Percentiles rank a stretch among this genome's conserved stretches.
Evolutionary conservation across 371 early-diverging fungal species (phyloP).

Genomic region (Haplosporangium sp.): DNA sequence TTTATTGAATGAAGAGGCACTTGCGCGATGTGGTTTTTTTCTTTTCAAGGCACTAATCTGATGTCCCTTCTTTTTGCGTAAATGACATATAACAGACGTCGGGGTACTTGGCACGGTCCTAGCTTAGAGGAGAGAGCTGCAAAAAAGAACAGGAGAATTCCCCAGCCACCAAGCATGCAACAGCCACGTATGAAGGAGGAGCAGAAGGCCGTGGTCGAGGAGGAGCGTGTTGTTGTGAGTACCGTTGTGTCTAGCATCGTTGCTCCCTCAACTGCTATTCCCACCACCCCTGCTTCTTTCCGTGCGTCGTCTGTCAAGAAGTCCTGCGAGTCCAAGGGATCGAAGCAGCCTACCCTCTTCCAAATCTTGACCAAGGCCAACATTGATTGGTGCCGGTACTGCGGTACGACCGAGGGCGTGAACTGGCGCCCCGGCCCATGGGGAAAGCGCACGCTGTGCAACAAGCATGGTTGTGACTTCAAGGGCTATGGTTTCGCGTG

Average conservation of each 20-base stretch:
- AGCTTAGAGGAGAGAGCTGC: constrained; percentile 29
- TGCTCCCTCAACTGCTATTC: neutral
- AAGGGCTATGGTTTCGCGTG: constrained; percentile 94
- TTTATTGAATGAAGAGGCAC: neutral
- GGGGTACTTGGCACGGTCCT: constrained; percentile 55
- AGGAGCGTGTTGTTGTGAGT: neutral
- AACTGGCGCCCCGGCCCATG: constrained; percentile 96
- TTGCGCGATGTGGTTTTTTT: constrained; percentile 7
- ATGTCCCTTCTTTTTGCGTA: neutral
- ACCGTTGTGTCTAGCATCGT: neutral
- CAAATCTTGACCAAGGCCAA: constrained; percentile 72
- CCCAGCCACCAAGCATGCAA: neutral
- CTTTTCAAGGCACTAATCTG: too few relatives aligned
- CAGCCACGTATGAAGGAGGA: neutral
- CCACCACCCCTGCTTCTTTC: constrained; percentile 5
- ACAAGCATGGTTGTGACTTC: constrained; percentile 95
- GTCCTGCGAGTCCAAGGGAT: constrained; percentile 15
- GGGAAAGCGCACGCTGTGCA: constrained; percentile 95
- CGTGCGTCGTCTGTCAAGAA: too few relatives aligned
- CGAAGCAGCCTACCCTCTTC: constrained; percentile 67
- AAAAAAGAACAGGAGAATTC: constrained; percentile 8
- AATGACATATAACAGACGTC: constrained; percentile 25
- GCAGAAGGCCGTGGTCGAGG: neutral
- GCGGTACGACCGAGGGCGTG: constrained; percentile 92
- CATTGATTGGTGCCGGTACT: constrained; percentile 93